Conservation (phyloP, 441 rosid species). For the Gossypium davidsonii region DNA sequence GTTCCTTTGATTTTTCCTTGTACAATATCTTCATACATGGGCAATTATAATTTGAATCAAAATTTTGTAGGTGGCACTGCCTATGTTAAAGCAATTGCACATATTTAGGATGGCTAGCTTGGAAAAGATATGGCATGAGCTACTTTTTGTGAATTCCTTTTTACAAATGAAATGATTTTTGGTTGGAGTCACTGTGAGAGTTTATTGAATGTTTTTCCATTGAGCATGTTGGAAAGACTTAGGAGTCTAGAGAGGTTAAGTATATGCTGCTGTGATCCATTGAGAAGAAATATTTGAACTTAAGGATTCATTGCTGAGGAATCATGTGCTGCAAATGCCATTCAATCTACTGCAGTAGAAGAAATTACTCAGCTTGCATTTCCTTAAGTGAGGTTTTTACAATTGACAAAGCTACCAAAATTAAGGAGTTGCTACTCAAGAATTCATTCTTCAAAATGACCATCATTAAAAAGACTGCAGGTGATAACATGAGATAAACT, state of each 20-base stretch:
- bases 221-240: neutral
- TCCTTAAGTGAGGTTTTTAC: neutral
- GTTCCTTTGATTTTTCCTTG: neutral
- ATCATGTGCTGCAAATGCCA: neutral
- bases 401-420: neutral
- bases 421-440: neutral
- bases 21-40: neutral
- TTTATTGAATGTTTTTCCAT: neutral
- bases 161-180: neutral
- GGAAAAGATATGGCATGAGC: slow-evolving; percentile 3
- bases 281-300: neutral
- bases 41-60: neutral
- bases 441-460: neutral
- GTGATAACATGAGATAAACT: neutral
- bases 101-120: neutral
- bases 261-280: neutral
- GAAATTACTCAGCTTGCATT: neutral
- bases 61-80: neutral
- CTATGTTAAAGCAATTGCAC: neutral
- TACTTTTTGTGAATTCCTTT: neutral
- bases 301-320: neutral
- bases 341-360: neutral
- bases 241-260: neutral
- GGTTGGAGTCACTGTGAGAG: neutral
- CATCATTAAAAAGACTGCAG: neutral